Conservation (phyloP, 768 basidiomycete genomes). For the Termitomyces sp. region DNA sequence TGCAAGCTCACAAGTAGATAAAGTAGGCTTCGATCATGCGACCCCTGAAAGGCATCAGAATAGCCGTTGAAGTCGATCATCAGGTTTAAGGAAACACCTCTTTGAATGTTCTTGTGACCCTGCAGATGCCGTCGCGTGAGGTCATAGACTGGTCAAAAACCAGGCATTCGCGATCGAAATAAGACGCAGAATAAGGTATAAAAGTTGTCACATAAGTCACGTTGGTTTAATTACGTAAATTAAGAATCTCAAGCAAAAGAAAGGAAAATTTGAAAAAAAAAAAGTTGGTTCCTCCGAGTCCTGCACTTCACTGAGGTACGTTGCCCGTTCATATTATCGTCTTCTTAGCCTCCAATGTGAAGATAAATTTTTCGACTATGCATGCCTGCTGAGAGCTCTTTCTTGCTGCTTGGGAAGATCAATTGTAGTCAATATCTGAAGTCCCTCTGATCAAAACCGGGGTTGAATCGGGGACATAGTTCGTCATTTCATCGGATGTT, state of each 20-base stretch:
- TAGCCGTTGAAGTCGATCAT: background rate
- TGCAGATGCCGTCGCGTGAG: background rate
- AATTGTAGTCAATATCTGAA: background rate
- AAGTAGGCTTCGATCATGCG: background rate
- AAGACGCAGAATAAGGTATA: background rate
- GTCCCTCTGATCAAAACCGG: too few relatives aligned
- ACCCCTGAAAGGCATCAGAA: background rate
- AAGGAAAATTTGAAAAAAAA: too few relatives aligned
- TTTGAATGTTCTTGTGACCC: background rate
- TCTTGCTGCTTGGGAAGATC: background rate
- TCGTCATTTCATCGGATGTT: conserved; percentile 14
- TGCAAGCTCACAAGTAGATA: background rate
- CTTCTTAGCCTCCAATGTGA: too few relatives aligned
- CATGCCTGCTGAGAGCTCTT: background rate
- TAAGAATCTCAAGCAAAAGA: background rate
- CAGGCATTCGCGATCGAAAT: background rate
- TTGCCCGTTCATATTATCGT: background rate
- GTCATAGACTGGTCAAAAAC: background rate
- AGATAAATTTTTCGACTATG: too few relatives aligned
- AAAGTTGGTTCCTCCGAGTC: background rate
- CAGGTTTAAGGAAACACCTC: background rate
- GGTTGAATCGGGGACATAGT: conserved; percentile 1
- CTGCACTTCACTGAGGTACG: background rate
- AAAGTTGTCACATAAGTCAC: too few relatives aligned
- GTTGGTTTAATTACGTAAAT: background rate